Base-by-base conservation (phyloP, 2,329 filamentous ascomycete species). In the Metarhizium sp. region DNA sequence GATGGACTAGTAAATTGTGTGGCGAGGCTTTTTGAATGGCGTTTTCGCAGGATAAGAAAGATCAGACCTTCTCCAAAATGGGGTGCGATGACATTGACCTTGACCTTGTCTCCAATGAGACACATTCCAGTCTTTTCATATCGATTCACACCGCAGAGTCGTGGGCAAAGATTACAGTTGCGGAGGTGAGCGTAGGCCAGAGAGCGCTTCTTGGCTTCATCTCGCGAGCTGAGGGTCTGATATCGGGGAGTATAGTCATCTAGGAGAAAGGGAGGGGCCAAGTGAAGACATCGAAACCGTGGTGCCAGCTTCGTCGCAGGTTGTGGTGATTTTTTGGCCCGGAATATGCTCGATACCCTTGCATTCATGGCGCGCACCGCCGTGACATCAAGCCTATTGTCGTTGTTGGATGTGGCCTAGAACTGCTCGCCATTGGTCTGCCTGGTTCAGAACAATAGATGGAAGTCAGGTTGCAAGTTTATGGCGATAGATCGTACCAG, bases 41-140 rank as follows among this genome's bases (percentile, higher is more conserved):
- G 42, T 20, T 45, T 10, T 43, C 38, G n/a, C 16, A 2, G 51
- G 36, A n/a, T 20, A 43, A 11, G 13, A 32, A 32, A 51, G 29
- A 51, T 69, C 74, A 61, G 59, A 79, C 78, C 82, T 75, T 92
- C 88, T 47, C 88, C 89, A 67, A 92, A 92, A 70, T 94, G 90
- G 52, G 89, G 90, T 56, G 88, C 89, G 60, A 95, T 90, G 7
- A 88, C 88, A 66, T 90, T 91, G 61, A 94, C 88, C 64, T 90
- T 90, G 55, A 84, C 87, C 50, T 79, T 85, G 57, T 86, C 79
- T 14, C 88, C 88, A 61, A 94, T 87, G 57, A 94, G 75, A 66
- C 89, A 95, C 64, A 87, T 79, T 14, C 89, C 90, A 1, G 87
- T 89, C 61, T 78, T 86, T 69, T 92, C 82, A 63, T 84, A 90